Evolutionary conservation across 495 filamentous ascomycete species (phyloP), one percentile per base, ranked within the genome.

Genomic region (Daldinia bambusicola): DNA sequence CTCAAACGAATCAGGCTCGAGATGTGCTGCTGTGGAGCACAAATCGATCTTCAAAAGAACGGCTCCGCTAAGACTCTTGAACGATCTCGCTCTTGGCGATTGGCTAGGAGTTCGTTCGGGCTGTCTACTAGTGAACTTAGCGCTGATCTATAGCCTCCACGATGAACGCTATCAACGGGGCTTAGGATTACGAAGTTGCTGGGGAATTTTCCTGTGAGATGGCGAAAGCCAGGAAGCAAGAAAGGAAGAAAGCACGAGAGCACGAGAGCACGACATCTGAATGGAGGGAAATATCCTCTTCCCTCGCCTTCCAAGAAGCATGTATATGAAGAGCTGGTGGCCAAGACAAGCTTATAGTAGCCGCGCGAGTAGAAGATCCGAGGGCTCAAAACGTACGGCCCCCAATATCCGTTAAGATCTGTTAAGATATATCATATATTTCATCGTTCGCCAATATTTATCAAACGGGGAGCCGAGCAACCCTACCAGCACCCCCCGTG

Each of bases 1-100:
- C 22, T 37, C 50, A 41, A 40, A 38, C 65, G 56, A 73, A 73
- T 73, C 70, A 73, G 48, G 36, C 57, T 58, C 37, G 52, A 66
- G 41, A 66, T 55, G 32, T 31, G 32, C 26, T 20, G 12, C 20
- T 61, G 61, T 73, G 65, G 70, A 73, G 66, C 57, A 26, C 34
- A 53, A 69, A 69, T 73, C 70, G 70, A 73, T 73, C 70, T 73
- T 69, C 57, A 51, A 38, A 65, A 58, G 64, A 68, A 66, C 70
- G 66, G 70, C 61, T 58, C 66, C 65, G 50, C 68, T 61, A 7
- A 67, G 48, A 64, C 60, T 56, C 66, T 66, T 50, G 61, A 73
- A 73, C 70, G 70, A 73, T 73, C 70, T 72, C 61, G 61, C 62
- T 66, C 70, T 73, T 73, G 70, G 70, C 70, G 60, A 63, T 64